phyloP scores from a whole-genome alignment of 495 filamentous ascomycete species.

The Wilcoxina mikolae region DNA sequence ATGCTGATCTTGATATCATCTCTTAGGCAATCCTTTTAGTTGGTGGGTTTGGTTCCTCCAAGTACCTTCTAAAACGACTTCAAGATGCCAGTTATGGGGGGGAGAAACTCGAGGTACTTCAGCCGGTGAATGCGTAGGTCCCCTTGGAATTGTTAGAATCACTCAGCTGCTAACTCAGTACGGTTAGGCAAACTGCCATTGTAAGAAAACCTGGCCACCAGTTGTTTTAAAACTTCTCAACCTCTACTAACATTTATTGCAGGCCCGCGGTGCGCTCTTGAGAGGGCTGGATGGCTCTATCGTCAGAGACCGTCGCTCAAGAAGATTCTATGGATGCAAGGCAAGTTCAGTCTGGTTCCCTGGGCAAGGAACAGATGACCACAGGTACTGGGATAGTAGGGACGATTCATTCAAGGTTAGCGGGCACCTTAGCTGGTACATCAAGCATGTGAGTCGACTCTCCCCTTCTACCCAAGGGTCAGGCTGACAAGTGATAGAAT shows the following conservation, averaged over 20 bases:
- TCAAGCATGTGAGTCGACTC: too few relatives aligned
- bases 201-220: too few relatives aligned
- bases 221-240: slow-evolving; percentile 19
- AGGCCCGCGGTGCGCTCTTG: slow-evolving; percentile 20
- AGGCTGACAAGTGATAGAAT: too few relatives aligned
- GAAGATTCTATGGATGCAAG: slow-evolving; percentile 16
- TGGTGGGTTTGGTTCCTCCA: slow-evolving; percentile 54
- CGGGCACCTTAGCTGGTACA: too few relatives aligned
- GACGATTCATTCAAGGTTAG: too few relatives aligned
- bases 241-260: slow-evolving; percentile 14
- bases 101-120: slow-evolving; percentile 38
- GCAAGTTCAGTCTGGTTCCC: too few relatives aligned
- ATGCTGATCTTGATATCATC: neutral
- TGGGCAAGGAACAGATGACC: too few relatives aligned
- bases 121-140: slow-evolving; percentile 46
- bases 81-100: slow-evolving; percentile 31
- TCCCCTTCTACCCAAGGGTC: too few relatives aligned
- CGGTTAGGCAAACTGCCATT: slow-evolving; percentile 7
- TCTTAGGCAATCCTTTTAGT: slow-evolving; percentile 48
- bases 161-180: slow-evolving; percentile 5
- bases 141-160: too few relatives aligned
- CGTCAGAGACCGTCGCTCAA: slow-evolving; percentile 15
- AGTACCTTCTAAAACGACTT: slow-evolving; percentile 47
- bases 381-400: too few relatives aligned
- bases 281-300: slow-evolving; percentile 20